Evolutionary conservation across 352 stramenopile species (phyloP), one percentile per base, ranked within the genome.

Genomic region (Pythium biforme): DNA sequence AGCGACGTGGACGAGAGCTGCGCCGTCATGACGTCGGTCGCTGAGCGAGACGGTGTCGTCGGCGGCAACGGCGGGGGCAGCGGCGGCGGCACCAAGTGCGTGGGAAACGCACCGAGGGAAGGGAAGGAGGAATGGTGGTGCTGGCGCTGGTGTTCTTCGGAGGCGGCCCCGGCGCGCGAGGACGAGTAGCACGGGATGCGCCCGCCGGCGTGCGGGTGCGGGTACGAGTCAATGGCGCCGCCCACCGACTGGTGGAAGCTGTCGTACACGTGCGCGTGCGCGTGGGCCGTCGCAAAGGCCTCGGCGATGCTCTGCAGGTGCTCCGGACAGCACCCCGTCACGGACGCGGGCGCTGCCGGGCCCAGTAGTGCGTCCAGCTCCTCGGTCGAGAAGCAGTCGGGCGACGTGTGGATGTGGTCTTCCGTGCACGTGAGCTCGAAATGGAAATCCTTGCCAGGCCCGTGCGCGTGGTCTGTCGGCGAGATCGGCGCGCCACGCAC

Each of bases 351-450:
- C 14, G 52, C n/a, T n/a, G n/a, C 12, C 27, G 33, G 34, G 7
- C 49, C 56, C 6, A 66, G 40, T 15, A 70, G 33, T 15, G 64
- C 75, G 48, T 89, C 80, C 68, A 81, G 67, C 37, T 76, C 74
- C 19, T 77, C 69, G 0, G 39, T 56, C 10, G 54, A 58, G 27
- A 90, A 81, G 55, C 78, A 88, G 29, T 78, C 73, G 0, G 80
- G 80, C 33, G 76, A 69, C 1, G 69, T 84, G 58, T 88, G 76
- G 8, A 81, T 70, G 62, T 88, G 78, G 54, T 88, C 76, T 25
- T 86, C 71, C 0, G 76, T 76, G 46, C 81, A 90, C 50, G 70
- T 83, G 26, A 87, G 62, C 46, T 88, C 74, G 33, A 82, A 86
- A 5, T 75, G 69, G 26, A 69, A 63, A 14, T 65, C 57, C 17